Conservation (phyloP, 2,329 filamentous ascomycete genomes). For the Talaromyces sp. region DNA sequence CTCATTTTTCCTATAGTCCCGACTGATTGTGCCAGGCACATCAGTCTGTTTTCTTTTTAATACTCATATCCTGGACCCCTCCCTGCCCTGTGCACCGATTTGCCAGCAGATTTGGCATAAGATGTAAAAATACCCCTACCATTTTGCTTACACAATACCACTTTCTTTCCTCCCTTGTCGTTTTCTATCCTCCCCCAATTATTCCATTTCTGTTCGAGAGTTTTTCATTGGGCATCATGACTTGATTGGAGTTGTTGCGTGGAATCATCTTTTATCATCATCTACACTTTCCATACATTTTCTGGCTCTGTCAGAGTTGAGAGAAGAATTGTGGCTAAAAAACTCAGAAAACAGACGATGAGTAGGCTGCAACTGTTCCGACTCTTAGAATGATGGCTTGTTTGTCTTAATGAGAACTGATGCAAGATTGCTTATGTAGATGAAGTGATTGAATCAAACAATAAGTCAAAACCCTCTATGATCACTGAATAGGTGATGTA, state of each 20-base stretch:
- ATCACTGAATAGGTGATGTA: neutral
- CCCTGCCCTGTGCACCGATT: conserved; percentile 2
- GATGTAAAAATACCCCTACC: conserved; percentile 19
- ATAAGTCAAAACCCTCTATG: neutral
- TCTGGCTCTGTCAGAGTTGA: neutral
- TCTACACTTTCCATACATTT: conserved; percentile 8
- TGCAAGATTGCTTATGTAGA: neutral
- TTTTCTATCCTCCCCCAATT: neutral
- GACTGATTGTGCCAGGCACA: conserved; percentile 7
- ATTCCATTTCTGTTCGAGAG: neutral
- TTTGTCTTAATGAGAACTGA: neutral
- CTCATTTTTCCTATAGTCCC: conserved; percentile 8
- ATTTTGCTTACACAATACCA: conserved; percentile 2
- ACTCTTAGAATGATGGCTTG: conserved; percentile 1
- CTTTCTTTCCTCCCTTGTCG: conserved; percentile 8
- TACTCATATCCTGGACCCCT: conserved; percentile 8
- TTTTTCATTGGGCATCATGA: conserved; percentile 9
- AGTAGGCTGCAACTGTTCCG: neutral
- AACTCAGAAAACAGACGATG: neutral
- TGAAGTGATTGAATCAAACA: neutral
- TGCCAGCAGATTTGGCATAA: conserved; percentile 13
- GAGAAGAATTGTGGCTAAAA: neutral
- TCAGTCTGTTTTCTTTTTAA: conserved; percentile 12
- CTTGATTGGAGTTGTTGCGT: conserved; percentile 14
- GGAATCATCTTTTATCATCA: neutral